Base-by-base conservation (phyloP, 2,329 filamentous ascomycete genomes). In the Pseudogymnoascus sp. region DNA sequence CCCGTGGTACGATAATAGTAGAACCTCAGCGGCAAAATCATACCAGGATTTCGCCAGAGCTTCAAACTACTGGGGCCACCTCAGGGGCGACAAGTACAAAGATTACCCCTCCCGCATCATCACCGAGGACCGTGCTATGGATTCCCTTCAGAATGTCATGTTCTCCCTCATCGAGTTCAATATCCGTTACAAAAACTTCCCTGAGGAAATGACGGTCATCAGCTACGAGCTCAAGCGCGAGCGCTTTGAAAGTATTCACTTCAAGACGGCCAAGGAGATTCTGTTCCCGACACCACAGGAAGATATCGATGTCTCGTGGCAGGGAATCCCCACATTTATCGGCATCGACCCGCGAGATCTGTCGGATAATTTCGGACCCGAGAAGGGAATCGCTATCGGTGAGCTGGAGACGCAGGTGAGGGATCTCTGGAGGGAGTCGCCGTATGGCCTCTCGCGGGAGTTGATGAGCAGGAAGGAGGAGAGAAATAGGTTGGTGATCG, bases 231-330 rank as follows among this genome's bases (percentile, higher is more conserved):
- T 31, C 23, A 52, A 52, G 23, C 45, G 23, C 45, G 7, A n/a
- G 1, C 45, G 45, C 23, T 52, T 52, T 68, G 72, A 70, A 64
- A 65, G 62, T 55, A 49, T 64, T 65, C 67, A 65, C 64, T 65
- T 62, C 67, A 65, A 65, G 60, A 64, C 68, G 66, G 67, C 70
- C 69, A 75, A 74, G 71, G 72, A 72, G 74, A 69, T 71, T 59
- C 64, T 45, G 25, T 8, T 52, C 14, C 45, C 45, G 14, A 31
- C 45, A 3, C 14, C 14, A 2, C 45, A 52, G 23, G 14, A 4
- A 31, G 23, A 3, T 11, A 28, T 16, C 14, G 45, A 16, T 31
- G 45, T 52, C 9, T 28, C 45, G 8, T 52, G 45, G 45, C 45
- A 52, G n/a, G 45, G 45, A 31, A 31, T 28, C 8, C 45, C 45